Percentiles rank a stretch among this genome's conserved stretches.
Conservation (phyloP, 1,284 basidiomycete species). For the Rhodofomes roseus region DNA sequence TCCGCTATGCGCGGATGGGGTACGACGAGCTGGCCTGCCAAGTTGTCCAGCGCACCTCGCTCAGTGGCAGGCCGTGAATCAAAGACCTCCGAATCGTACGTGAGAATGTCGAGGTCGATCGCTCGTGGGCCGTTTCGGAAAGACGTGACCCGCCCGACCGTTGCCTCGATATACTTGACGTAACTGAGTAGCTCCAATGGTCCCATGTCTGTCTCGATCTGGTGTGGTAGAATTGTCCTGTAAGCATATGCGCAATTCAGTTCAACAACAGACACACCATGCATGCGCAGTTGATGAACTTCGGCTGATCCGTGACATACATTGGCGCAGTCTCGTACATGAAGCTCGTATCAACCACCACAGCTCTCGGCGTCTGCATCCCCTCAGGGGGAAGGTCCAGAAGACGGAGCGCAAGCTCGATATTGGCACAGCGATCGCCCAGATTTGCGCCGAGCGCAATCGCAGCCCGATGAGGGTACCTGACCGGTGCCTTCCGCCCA, state of each 20-base stretch:
- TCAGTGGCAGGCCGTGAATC: conserved; percentile 50
- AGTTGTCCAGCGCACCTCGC: conserved; percentile 41
- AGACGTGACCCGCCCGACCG: conserved; percentile 80
- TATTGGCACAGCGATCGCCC: conserved; percentile 84
- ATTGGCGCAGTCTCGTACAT: conserved; percentile 94
- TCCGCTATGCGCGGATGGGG: conserved; percentile 85
- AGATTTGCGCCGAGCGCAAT: conserved; percentile 91
- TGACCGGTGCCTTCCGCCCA: neutral
- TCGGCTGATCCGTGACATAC: conserved; percentile 91
- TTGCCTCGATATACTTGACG: conserved; percentile 74
- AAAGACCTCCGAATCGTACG: conserved; percentile 68
- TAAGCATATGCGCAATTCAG: neutral
- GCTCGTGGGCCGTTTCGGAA: conserved; percentile 86
- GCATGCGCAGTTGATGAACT: conserved; percentile 90
- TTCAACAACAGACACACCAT: conserved; percentile 49
- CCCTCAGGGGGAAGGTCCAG: conserved; percentile 43
- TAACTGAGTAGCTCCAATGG: conserved; percentile 63
- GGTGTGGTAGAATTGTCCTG: neutral
- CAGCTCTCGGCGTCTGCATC: conserved; percentile 26
- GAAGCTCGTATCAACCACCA: conserved; percentile 80
- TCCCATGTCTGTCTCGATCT: conserved; percentile 74
- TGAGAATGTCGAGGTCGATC: conserved; percentile 88
- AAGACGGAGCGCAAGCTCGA: conserved; percentile 69
- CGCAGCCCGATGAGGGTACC: conserved; percentile 40
- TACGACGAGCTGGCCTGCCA: conserved; percentile 67